Evolutionary conservation across 1,139 yeast genomes (phyloP), one percentile per base, ranked within the genome.

Genomic region (Casaregolazyma suthepensis): DNA sequence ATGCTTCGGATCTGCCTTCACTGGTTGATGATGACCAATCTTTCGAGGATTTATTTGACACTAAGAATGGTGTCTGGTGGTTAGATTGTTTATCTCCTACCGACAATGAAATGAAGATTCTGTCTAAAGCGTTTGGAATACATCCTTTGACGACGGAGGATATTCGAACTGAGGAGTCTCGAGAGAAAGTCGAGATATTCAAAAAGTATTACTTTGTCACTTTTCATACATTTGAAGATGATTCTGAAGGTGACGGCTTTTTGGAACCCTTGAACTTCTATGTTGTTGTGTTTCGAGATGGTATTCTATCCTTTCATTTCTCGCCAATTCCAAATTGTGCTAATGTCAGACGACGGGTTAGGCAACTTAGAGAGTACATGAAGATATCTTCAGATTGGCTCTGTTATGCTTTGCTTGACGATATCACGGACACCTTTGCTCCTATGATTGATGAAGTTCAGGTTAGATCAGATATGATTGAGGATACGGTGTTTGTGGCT

Each of bases 61-160:
- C 75, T 44, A 77, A 78, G n/a, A 81, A 81, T 52, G 82, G 85
- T 1, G 71, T 77, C 23, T 75, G 78, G 78, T 93, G 98, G 97
- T 75, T 93, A 9, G 98, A 93, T 68, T 88, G 94, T 29, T 74
- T 87, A 54, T 86, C 90, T 63, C 99, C 99, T 1, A 87, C 96
- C 0, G 98, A 91, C 63, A 94, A 86, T 58, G 99, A 93, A 68
- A 90, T 93, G 96, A 89, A 88, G 66, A 91, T 87, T 0, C 64
- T 93, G 12, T 82, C 96, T 22, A 89, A 89, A 64, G 85, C 97
- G 0, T 91, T 91, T 71, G 95, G 95, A 0, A 88, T 91, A 58
- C 98, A 91, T 68, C 98, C 98, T 0, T 78, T 91, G 66, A 93
- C 99, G 0, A 87, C 96, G 0, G 99, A 93, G 67, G 99, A 93